Base-by-base conservation (phyloP, 371 early-diverging fungal species). In the Rhizopus sp. region DNA sequence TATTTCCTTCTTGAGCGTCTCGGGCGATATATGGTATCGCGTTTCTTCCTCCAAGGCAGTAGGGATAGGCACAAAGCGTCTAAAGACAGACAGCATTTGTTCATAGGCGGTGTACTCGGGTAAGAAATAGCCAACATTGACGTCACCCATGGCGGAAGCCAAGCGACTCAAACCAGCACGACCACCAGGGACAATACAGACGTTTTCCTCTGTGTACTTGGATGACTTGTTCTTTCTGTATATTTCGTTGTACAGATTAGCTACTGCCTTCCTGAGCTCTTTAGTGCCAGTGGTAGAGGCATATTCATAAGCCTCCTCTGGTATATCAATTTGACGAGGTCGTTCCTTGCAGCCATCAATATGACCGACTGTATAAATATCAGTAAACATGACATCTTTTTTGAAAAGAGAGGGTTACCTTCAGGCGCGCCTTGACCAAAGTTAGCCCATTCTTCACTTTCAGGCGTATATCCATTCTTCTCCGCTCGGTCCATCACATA, bases 341-440 rank as follows among this genome's bases (percentile, higher is more conserved):
- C 72, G 64, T 34, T 72, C 64, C 58, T 66, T 64, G 39, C 75
- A 75, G 2, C 75, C 75, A 1, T 72, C 72, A 53, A 75, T 69
- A 42, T 64, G 68, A 1, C 72, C 75, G 13, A 75, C 75, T 73
- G 15, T 35, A 59, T 13, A 16, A 35, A 37, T 29, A 46, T 15
- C 1, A n/a, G 9, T 10, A 50, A 31, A 3, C n/a, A 37, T 42
- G 30, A 33, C 41, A 52, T 30, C 30, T 2, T 44, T 50, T 30
- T 41, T 31, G n/a, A 3, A 10, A 16, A 45, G 12, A 12, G 9
- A n/a, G 16, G 10, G 17, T 69, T 74, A 64, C 76, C 78, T 68
- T 81, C 82, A 9, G 82, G 82, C 0, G 82, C 79, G 30, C 82
- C 82, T 65, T 79, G 79, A 3, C 82, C 82, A 55, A 81, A 81